A percentile compares a stretch with the other conserved stretches of the same genome.
These are phyloP conservation scores for Aspergillus coremiiformis DNA, from an alignment of 495 filamentous ascomycete species.

Conservation along the genomic window DNA sequence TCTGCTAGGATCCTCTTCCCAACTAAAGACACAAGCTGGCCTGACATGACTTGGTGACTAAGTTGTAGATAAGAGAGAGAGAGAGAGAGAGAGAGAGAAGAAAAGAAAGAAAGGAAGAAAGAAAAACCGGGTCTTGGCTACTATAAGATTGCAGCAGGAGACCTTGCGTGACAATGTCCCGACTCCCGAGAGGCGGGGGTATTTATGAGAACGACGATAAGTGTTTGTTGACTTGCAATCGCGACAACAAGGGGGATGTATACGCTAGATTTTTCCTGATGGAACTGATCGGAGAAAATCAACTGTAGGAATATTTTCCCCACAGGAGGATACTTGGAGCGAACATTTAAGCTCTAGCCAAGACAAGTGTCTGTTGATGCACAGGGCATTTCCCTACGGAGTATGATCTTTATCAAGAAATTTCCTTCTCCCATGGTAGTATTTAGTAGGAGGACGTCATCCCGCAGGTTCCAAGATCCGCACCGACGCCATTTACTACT, in stretches of 20 bases:
- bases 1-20: slow-evolving; percentile 62
- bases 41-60: slow-evolving; percentile 37
- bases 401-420: background rate
- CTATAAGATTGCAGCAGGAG: too few relatives aligned
- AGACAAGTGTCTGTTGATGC: background rate
- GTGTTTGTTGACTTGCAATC: background rate
- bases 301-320: background rate
- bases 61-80: too few relatives aligned
- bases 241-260: background rate
- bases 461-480: background rate
- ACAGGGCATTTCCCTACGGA: too few relatives aligned
- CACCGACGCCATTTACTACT: background rate
- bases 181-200: too few relatives aligned
- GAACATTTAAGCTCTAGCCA: background rate
- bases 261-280: background rate
- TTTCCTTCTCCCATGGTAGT: background rate
- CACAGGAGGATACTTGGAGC: background rate
- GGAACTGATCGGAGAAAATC: background rate
- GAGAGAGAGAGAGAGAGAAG: too few relatives aligned
- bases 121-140: too few relatives aligned
- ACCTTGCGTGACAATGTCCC: too few relatives aligned
- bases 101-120: too few relatives aligned
- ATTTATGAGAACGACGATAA: background rate
- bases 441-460: slow-evolving; percentile 4
- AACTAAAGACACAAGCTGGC: slow-evolving; percentile 47